Conservation (phyloP, 495 filamentous ascomycete genomes). For the Penicillium tannophilum region DNA sequence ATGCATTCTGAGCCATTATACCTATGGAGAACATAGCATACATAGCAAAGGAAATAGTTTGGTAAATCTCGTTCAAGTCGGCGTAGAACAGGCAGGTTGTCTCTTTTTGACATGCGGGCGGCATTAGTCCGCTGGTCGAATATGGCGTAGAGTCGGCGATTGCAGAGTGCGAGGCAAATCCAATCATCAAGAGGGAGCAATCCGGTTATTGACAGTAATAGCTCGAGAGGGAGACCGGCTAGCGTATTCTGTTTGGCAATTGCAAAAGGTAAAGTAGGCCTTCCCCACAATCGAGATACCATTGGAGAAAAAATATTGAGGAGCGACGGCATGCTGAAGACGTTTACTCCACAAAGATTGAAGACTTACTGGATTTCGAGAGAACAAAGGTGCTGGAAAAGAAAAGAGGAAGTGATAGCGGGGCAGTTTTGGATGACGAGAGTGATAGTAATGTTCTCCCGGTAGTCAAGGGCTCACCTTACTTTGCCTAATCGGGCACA, state of each 20-base stretch:
- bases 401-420: no score
- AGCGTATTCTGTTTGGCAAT: not conserved
- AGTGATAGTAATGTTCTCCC: no score
- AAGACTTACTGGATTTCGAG: no score
- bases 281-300: no score
- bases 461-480: no score
- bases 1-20: conserved; percentile 7
- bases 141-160: not conserved
- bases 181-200: conserved; percentile 2
- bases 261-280: no score
- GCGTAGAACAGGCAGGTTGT: not conserved
- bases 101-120: not conserved
- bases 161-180: conserved; percentile 5
- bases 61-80: conserved; percentile 1
- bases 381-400: no score
- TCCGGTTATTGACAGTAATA: not conserved
- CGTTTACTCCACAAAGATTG: no score
- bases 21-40: not conserved
- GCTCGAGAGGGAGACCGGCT: not conserved
- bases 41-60: not conserved
- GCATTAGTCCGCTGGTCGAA: not conserved
- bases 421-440: no score
- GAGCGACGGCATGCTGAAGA: no score
- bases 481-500: no score
- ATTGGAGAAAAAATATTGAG: no score